A percentile compares a stretch with the other conserved stretches of the same genome.
Conservation (phyloP, 495 filamentous ascomycete species). For the Pyrenula massariospora region DNA sequence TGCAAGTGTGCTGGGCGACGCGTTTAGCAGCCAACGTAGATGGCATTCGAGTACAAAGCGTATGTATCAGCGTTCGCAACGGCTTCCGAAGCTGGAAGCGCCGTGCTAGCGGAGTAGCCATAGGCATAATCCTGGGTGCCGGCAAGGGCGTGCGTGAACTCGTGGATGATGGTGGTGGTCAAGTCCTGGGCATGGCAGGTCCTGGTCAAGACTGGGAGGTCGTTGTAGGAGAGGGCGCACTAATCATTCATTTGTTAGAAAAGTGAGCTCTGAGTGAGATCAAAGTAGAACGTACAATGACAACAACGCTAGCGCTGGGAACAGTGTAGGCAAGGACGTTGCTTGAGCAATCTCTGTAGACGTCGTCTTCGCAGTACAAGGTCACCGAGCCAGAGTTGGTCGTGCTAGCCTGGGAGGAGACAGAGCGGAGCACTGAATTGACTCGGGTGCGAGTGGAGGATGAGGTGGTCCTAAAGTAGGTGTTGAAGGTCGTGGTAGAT, state of each 20-base stretch:
- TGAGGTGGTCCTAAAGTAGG: slow-evolving; percentile 52
- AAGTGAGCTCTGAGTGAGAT: background rate
- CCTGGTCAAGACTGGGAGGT: slow-evolving; percentile 27
- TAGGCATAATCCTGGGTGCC: slow-evolving; percentile 48
- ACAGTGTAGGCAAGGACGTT: slow-evolving; percentile 48
- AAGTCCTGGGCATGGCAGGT: slow-evolving; percentile 48
- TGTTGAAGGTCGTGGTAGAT: slow-evolving; percentile 35
- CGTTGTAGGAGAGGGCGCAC: slow-evolving; percentile 42
- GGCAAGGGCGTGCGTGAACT: slow-evolving; percentile 46
- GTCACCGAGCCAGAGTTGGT: slow-evolving; percentile 27
- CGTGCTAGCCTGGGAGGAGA: slow-evolving; percentile 38
- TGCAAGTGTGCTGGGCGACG: background rate
- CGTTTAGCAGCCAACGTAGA: background rate
- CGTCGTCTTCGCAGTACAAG: slow-evolving; percentile 39
- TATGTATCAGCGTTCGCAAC: slow-evolving; percentile 50
- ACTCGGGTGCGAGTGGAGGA: slow-evolving; percentile 31
- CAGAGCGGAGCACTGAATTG: slow-evolving; percentile 33
- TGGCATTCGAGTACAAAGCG: background rate
- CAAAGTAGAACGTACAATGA: background rate
- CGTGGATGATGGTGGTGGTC: slow-evolving; percentile 48
- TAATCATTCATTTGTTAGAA: background rate
- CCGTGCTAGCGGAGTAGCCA: slow-evolving; percentile 38
- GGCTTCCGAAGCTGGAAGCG: slow-evolving; percentile 30
- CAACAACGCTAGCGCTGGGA: slow-evolving; percentile 26
- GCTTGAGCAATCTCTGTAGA: slow-evolving; percentile 31